Evolutionary conservation across 495 filamentous ascomycete genomes (phyloP).

Genomic region (Delitschia confertaspora): DNA sequence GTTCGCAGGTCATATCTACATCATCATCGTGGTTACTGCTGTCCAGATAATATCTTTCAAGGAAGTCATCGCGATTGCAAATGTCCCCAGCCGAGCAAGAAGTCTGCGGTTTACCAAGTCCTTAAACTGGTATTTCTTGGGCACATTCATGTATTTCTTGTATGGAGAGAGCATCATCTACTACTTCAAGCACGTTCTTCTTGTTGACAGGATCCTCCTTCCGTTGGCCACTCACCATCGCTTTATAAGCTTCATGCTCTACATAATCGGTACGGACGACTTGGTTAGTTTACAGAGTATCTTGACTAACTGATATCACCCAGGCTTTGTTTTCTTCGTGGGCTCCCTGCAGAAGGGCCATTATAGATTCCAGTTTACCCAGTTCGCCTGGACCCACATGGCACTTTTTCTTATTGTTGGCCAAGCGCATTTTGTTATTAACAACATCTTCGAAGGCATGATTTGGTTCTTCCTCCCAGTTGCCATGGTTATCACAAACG

Average conservation of each 20-base stretch:
- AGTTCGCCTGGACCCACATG: constrained; percentile 99
- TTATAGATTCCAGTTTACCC: constrained; percentile 96
- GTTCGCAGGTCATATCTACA: constrained; percentile 94
- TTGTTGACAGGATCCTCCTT: constrained; percentile 87
- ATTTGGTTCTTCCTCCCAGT: constrained; percentile 99
- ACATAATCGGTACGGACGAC: constrained; percentile 79
- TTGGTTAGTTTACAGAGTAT: too few species aligned
- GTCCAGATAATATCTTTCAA: constrained; percentile 98
- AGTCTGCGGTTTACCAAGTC: constrained; percentile 89
- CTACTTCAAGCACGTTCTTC: constrained; percentile 96
- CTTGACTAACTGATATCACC: background rate
- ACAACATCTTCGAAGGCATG: constrained; percentile 99
- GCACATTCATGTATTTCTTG: constrained; percentile 97
- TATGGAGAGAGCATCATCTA: constrained; percentile 99
- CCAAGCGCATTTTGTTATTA: constrained; percentile 99
- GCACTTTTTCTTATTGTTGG: constrained; percentile 95
- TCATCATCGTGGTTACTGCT: constrained; percentile 82
- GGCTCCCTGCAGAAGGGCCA: constrained; percentile 90
- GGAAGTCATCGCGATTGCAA: constrained; percentile 96
- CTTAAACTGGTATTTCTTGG: constrained; percentile 98
- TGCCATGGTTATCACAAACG: constrained; percentile 92
- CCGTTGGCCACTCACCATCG: constrained; percentile 95
- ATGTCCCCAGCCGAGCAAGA: constrained; percentile 82
- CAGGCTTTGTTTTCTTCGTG: constrained; percentile 98
- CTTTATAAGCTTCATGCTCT: constrained; percentile 97